A percentile compares a stretch with the other conserved stretches of the same genome.
These are phyloP conservation scores for Fibroporia radiculosa DNA, from an alignment of 768 basidiomycete species.

Conservation along the genomic window DNA sequence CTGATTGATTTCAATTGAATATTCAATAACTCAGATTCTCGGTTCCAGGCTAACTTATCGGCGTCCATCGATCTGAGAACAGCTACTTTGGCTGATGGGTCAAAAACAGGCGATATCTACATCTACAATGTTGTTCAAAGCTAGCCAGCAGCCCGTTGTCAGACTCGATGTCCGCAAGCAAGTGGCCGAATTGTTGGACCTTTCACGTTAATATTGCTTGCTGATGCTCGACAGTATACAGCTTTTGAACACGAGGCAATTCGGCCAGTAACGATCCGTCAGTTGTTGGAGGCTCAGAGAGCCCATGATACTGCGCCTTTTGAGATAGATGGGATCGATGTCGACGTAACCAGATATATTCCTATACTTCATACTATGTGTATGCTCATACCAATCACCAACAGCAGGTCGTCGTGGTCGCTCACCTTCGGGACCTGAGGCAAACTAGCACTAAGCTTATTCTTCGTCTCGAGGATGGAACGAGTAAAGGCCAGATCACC, in stretches of 20 bases:
- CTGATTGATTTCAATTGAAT: not conserved
- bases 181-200: not conserved
- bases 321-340: constrained; percentile 36
- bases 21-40: not conserved
- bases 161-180: not conserved
- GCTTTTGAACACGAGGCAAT: constrained; percentile 4
- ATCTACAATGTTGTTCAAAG: not conserved
- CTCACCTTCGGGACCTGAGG: constrained; percentile 26
- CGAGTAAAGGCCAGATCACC: constrained; percentile 17
- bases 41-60: not conserved
- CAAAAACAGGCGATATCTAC: not conserved
- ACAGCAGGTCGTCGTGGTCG: constrained; percentile 44
- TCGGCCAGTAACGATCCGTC: constrained; percentile 51
- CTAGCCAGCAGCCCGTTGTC: not conserved
- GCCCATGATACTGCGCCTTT: constrained; percentile 35
- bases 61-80: not conserved
- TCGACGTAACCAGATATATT: constrained; percentile 29
- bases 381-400: constrained; percentile 20
- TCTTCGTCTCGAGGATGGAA: constrained; percentile 32
- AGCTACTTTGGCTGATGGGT: not conserved
- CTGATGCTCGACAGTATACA: not conserved
- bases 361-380: not conserved
- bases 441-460: constrained; percentile 1
- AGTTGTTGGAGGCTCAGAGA: constrained; percentile 38
- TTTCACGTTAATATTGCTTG: not conserved